A percentile compares a stretch with the other conserved stretches of the same genome.
Evolutionary conservation across 257 asterid genomes (phyloP).

Genomic region (Solanum bulbocastanum): DNA sequence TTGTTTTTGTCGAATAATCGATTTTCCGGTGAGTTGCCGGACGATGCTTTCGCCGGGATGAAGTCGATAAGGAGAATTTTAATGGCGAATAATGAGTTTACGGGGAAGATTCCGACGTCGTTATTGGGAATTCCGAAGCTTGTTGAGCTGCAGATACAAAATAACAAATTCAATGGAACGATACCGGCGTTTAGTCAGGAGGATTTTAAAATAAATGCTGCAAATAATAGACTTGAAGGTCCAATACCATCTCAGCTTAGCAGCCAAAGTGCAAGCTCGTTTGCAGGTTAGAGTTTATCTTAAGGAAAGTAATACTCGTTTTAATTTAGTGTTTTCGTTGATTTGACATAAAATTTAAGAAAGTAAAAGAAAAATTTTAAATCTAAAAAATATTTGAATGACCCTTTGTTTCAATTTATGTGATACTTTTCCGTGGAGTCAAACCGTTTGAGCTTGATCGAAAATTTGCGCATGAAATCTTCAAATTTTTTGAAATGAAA

Average conservation of each 20-base stretch:
- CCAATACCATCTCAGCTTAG: conserved; percentile 25
- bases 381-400: too few relatives aligned
- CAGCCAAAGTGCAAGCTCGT: conserved; percentile 18
- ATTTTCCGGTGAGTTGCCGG: conserved; percentile 45
- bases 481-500: too few relatives aligned
- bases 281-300: conserved; percentile 28
- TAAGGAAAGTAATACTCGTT: not conserved
- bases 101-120: conserved; percentile 44
- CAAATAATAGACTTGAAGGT: conserved; percentile 44
- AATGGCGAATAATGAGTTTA: conserved; percentile 29
- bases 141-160: conserved; percentile 38
- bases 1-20: conserved; percentile 41
- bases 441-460: accelerated
- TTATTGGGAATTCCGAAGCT: conserved; percentile 36
- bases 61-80: conserved; percentile 31
- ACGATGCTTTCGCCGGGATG: conserved; percentile 40
- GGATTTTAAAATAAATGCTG: conserved; percentile 29
- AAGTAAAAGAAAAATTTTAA: too few relatives aligned
- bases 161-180: conserved; percentile 32
- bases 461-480: accelerated
- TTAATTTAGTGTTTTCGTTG: not conserved
- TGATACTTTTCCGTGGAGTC: too few relatives aligned
- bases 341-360: too few relatives aligned
- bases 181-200: conserved; percentile 49
- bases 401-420: too few relatives aligned